Conservation (phyloP, 2,329 filamentous ascomycete species). For the Epichloe sibirici region DNA sequence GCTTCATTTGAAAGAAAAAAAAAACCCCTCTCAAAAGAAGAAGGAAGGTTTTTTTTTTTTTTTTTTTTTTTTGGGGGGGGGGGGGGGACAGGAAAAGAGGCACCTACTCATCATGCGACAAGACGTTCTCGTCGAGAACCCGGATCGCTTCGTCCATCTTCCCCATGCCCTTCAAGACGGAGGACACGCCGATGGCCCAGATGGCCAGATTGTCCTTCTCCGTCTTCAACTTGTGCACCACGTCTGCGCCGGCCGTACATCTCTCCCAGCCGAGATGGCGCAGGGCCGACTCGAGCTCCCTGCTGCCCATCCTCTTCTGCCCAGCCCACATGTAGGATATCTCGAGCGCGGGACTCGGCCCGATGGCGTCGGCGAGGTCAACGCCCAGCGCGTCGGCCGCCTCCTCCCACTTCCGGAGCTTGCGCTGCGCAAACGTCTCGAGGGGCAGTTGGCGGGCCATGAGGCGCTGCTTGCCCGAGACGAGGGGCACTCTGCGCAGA, state of each 20-base stretch:
- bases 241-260: slow-evolving; percentile 36
- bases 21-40: no score
- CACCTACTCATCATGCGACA: slow-evolving; percentile 50
- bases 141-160: slow-evolving; percentile 51
- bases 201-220: slow-evolving; percentile 51
- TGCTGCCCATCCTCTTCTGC: slow-evolving; percentile 61
- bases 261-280: slow-evolving; percentile 52
- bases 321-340: slow-evolving; percentile 95
- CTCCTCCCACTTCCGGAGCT: slow-evolving; percentile 79
- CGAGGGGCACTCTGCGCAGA: slow-evolving; percentile 54
- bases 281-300: slow-evolving; percentile 52
- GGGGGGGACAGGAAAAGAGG: not conserved
- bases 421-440: slow-evolving; percentile 72
- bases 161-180: slow-evolving; percentile 52
- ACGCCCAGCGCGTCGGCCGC: slow-evolving; percentile 55
- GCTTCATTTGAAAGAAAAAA: no score
- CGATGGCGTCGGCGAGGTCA: slow-evolving; percentile 67
- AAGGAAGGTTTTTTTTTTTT: no score
- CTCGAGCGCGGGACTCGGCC: slow-evolving; percentile 70
- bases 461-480: slow-evolving; percentile 77
- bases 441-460: slow-evolving; percentile 85
- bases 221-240: slow-evolving; percentile 33
- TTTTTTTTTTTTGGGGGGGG: no score
- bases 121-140: slow-evolving; percentile 50
- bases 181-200: slow-evolving; percentile 52